Conservation (phyloP, 2,329 filamentous ascomycete species). For the Dactylellina leptospora region DNA sequence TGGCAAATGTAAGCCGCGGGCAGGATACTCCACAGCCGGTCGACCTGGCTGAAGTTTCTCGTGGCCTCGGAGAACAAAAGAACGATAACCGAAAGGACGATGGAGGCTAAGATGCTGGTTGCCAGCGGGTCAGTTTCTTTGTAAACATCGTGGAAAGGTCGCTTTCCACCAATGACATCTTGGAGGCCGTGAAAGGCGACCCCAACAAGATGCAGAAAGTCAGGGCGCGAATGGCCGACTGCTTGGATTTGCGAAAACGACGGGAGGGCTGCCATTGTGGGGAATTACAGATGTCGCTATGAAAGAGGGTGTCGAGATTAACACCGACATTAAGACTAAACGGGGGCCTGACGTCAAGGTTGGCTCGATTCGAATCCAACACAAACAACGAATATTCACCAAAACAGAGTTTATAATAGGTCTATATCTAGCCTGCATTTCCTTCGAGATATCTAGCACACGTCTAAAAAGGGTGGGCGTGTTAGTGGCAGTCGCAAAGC, state of each 20-base stretch:
- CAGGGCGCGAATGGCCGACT: slow-evolving; percentile 19
- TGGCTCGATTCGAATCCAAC: slow-evolving; percentile 2
- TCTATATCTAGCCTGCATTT: slow-evolving; percentile 20
- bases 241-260: slow-evolving; percentile 19
- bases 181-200: slow-evolving; percentile 9
- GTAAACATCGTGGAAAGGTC: slow-evolving; percentile 30
- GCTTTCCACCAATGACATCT: slow-evolving; percentile 20
- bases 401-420: not conserved
- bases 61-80: slow-evolving; percentile 83
- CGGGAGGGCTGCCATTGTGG: slow-evolving; percentile 35
- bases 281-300: not conserved
- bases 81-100: slow-evolving; percentile 76
- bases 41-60: slow-evolving; percentile 95
- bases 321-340: not conserved
- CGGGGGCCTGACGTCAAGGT: not conserved
- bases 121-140: slow-evolving; percentile 80
- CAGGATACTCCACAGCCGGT: slow-evolving; percentile 88
- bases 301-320: not conserved
- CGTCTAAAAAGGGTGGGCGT: slow-evolving; percentile 13
- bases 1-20: slow-evolving; percentile 88
- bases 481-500: not conserved
- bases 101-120: slow-evolving; percentile 74
- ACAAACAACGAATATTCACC: not conserved
- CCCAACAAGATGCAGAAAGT: slow-evolving; percentile 17
- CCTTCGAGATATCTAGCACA: slow-evolving; percentile 29